Evolutionary conservation across 2,329 filamentous ascomycete genomes (phyloP).

Genomic region (Dactylella cylindrospora): DNA sequence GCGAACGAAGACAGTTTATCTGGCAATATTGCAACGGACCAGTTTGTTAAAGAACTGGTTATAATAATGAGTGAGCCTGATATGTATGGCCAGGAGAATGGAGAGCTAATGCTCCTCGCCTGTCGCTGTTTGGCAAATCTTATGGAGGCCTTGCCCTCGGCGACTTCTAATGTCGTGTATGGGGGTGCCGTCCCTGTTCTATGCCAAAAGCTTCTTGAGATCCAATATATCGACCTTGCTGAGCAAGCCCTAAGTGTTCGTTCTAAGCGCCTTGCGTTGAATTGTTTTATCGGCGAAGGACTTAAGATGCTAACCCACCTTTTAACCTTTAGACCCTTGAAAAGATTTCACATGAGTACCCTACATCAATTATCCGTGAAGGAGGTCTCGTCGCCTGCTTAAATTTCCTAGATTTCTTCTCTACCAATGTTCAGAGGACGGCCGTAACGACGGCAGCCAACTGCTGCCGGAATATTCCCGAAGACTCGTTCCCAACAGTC

Average conservation of each 20-base stretch:
- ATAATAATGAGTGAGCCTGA: slow-evolving; percentile 80
- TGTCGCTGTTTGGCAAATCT: slow-evolving; percentile 94
- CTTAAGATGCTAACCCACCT: slow-evolving; percentile 26
- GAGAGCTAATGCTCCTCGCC: slow-evolving; percentile 94
- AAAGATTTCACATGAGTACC: slow-evolving; percentile 96
- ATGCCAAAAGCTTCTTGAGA: slow-evolving; percentile 92
- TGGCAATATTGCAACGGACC: slow-evolving; percentile 90
- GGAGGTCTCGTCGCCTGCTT: slow-evolving; percentile 94
- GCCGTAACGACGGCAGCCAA: slow-evolving; percentile 97
- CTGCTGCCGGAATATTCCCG: slow-evolving; percentile 93
- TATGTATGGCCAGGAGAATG: slow-evolving; percentile 84
- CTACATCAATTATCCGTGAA: slow-evolving; percentile 89
- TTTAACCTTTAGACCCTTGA: slow-evolving; percentile 68
- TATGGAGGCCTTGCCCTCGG: slow-evolving; percentile 93
- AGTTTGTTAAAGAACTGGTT: slow-evolving; percentile 93
- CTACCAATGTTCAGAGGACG: slow-evolving; percentile 92
- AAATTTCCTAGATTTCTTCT: slow-evolving; percentile 95
- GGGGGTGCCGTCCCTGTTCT: slow-evolving; percentile 93
- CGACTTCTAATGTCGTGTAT: slow-evolving; percentile 93
- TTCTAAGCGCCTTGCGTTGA: slow-evolving; percentile 43
- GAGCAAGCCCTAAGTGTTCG: slow-evolving; percentile 86
- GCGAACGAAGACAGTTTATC: slow-evolving; percentile 96
- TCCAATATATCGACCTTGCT: slow-evolving; percentile 94
- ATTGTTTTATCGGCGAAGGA: slow-evolving; percentile 15
- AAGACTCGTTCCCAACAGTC: slow-evolving; percentile 88